Percentiles rank a stretch among this genome's conserved stretches.
Conservation (phyloP, 1,284 basidiomycete genomes). For the Testicularia cyperi region DNA sequence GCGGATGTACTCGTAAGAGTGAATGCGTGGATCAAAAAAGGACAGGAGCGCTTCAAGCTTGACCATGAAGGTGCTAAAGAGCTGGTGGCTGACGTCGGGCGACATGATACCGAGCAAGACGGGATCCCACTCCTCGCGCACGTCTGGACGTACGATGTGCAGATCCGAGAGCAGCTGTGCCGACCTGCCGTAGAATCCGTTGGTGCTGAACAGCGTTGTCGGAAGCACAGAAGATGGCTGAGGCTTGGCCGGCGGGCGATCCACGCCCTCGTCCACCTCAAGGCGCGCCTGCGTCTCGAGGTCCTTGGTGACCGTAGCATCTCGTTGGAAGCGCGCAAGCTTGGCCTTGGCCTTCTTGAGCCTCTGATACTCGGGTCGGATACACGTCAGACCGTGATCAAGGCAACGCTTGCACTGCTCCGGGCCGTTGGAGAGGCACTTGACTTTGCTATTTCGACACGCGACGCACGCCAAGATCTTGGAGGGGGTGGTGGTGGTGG, state of each 20-base stretch:
- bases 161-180: constrained; percentile 19
- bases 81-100: constrained; percentile 10
- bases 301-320: constrained; percentile 5
- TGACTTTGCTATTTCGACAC: constrained; percentile 34
- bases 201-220: constrained; percentile 26
- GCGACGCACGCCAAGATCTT: constrained; percentile 35
- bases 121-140: constrained; percentile 21
- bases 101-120: constrained; percentile 20
- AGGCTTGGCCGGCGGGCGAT: background rate
- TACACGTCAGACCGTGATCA: constrained; percentile 25
- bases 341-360: constrained; percentile 32
- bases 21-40: constrained; percentile 30
- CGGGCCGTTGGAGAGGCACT: constrained; percentile 25
- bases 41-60: constrained; percentile 25
- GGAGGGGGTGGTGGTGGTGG: constrained; percentile 1
- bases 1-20: constrained; percentile 28
- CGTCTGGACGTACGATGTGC: constrained; percentile 20
- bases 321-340: constrained; percentile 17
- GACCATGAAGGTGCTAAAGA: constrained; percentile 29
- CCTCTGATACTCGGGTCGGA: constrained; percentile 28
- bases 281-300: background rate
- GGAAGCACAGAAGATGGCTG: constrained; percentile 23
- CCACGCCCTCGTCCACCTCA: background rate
- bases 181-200: constrained; percentile 19
- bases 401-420: constrained; percentile 30